A percentile compares a stretch with the other conserved stretches of the same genome.
These are phyloP conservation scores for Pisolithus sp. DNA, from an alignment of 768 basidiomycete genomes.

Conservation along the genomic window DNA sequence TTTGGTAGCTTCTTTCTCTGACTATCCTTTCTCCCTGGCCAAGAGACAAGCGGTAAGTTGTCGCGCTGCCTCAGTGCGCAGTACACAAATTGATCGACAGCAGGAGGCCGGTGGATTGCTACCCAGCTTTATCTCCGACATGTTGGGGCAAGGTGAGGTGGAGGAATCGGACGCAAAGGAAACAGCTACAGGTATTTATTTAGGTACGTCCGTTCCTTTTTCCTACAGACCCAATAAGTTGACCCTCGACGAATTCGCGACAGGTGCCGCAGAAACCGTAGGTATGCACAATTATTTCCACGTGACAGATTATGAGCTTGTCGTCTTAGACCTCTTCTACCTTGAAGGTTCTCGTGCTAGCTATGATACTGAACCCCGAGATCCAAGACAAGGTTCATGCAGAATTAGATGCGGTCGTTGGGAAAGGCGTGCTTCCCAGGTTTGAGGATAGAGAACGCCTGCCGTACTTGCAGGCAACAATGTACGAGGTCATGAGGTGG, in stretches of 20 bases:
- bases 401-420: constrained; percentile 20
- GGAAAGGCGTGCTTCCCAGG: constrained; percentile 13
- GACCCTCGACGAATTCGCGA: constrained; percentile 16
- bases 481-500: constrained; percentile 20
- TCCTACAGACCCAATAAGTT: too few relatives aligned
- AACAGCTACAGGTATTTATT: too few relatives aligned
- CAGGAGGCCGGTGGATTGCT: too few relatives aligned
- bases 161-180: too few relatives aligned
- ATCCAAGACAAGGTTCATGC: constrained; percentile 17
- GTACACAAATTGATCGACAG: too few relatives aligned
- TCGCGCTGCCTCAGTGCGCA: too few relatives aligned
- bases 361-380: constrained; percentile 24
- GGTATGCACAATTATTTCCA: not conserved
- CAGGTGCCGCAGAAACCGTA: constrained; percentile 24
- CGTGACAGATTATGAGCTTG: not conserved
- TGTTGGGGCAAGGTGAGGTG: too few relatives aligned
- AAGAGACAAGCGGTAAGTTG: too few relatives aligned
- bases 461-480: constrained; percentile 20
- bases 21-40: too few relatives aligned
- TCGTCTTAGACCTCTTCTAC: constrained; percentile 14
- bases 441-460: constrained; percentile 19
- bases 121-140: too few relatives aligned
- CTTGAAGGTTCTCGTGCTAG: constrained; percentile 20
- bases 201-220: too few relatives aligned
- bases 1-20: too few relatives aligned